Evolutionary conservation across 176 grass and related monocot species (phyloP), one percentile per base, ranked within the genome.

Genomic region (Rhynchospora pubera): DNA sequence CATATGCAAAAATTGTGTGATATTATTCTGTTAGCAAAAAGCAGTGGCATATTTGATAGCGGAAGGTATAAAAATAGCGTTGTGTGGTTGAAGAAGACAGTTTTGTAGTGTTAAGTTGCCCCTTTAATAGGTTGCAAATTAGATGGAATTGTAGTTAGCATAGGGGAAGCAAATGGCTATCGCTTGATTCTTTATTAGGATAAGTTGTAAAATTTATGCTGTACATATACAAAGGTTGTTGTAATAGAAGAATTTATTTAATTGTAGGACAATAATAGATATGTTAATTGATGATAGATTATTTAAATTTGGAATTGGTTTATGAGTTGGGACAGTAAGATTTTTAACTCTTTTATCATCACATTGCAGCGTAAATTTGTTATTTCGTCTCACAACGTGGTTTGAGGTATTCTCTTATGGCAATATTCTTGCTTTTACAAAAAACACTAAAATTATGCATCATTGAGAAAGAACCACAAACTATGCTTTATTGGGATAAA

Each of bases 131-230:
- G 48, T 76, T 53, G 30, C 70, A 74, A 7, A 53, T 76, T 76
- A 76, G 72, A 56, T 64, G 51, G 44, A 50, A 64, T 26, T 65
- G 10, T 65, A 47, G 78, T 80, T 61, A 62, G 57, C 22, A 62
- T 62, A 62, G 78, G 60, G 47, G 67, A 81, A 65, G 21, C 19
- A 48, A 65, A 63, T 15, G 50, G 48, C 51, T 75, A 75, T 76
- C 8, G 52, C 28, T 85, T 79, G 74, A 85, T 85, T 85, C 74
- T 85, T 85, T 85, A 65, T 79, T 78, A 23, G 43, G 22, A 67
- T 85, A 56, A 14, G 6, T 84, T n/a, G 83, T 84, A 22, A 57
- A 67, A 22, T 59, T 76, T 72, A 48, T 75, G 18, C 14, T 84
- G 82, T 84, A 62, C 30, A 84, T 51, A 84, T 83, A 57, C 19